Conservation (phyloP, 768 basidiomycete species). For the Russula sp. region DNA sequence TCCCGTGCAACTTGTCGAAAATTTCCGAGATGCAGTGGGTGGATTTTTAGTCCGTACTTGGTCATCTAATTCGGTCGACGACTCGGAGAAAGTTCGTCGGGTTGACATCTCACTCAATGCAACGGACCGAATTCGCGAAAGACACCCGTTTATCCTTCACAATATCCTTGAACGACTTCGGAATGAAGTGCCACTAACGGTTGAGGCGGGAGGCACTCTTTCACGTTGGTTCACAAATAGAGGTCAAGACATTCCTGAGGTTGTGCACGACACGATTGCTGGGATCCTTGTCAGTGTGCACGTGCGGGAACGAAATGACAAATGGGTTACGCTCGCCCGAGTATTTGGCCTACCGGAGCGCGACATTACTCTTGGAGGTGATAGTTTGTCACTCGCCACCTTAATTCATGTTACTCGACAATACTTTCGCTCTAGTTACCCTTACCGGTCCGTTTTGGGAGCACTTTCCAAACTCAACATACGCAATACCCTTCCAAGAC, state of each 20-base stretch:
- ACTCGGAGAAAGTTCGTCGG: neutral
- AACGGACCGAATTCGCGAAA: too few relatives aligned
- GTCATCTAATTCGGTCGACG: neutral
- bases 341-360: neutral
- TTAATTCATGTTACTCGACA: neutral
- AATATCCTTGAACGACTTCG: too few relatives aligned
- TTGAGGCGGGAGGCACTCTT: neutral
- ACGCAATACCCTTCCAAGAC: neutral
- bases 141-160: neutral
- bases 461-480: neutral
- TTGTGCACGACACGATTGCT: neutral
- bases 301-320: neutral
- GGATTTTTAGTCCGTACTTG: neutral
- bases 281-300: neutral
- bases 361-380: neutral
- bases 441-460: neutral
- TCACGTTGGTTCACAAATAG: neutral
- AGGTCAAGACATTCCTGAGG: fast-evolving
- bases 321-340: neutral
- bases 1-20: neutral
- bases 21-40: neutral
- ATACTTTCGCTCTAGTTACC: neutral
- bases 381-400: slow-evolving; percentile 3
- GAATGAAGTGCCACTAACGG: neutral
- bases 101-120: neutral